Evolutionary conservation across 73 alveolate genomes (phyloP).

Genomic region (Diophrys sp.): DNA sequence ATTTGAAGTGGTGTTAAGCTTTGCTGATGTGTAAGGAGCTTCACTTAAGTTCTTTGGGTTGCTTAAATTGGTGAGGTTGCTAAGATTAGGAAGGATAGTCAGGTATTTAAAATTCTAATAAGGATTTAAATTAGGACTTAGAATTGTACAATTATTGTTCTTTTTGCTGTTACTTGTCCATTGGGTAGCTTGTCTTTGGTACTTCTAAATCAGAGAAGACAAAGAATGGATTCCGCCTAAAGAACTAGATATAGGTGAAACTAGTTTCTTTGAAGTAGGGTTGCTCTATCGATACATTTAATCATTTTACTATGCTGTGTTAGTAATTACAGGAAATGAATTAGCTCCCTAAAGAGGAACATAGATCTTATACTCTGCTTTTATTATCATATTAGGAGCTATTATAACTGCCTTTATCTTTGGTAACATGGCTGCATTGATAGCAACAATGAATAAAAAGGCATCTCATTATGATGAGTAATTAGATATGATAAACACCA

Average conservation of each 20-base stretch:
- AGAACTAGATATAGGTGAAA: conserved; percentile 27
- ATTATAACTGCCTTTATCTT: conserved; percentile 51
- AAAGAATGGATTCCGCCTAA: conserved; percentile 60
- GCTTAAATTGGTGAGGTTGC: conserved; percentile 45
- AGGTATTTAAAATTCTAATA: conserved; percentile 27
- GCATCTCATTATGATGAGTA: conserved; percentile 44
- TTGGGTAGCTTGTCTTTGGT: conserved; percentile 64
- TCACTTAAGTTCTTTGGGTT: conserved; percentile 30
- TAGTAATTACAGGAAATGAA: conserved; percentile 61
- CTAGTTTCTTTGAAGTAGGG: conserved; percentile 5
- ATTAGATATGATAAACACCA: conserved; percentile 24
- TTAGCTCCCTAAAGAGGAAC: conserved; percentile 40
- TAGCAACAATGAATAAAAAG: conserved; percentile 45
- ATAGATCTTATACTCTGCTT: conserved; percentile 37
- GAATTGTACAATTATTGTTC: conserved; percentile 42
- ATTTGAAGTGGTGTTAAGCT: conserved; percentile 24
- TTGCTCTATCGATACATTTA: conserved; percentile 26
- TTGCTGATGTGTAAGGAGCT: background rate
- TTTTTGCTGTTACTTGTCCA: conserved; percentile 54
- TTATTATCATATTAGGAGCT: conserved; percentile 43
- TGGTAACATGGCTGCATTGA: conserved; percentile 63
- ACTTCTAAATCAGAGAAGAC: conserved; percentile 22
- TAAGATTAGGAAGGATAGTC: conserved; percentile 43
- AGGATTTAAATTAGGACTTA: conserved; percentile 43
- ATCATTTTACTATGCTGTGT: conserved; percentile 48